A percentile compares a stretch with the other conserved stretches of the same genome.
These are phyloP conservation scores for Leptomonas pyrrhocoris DNA, from an alignment of 208 protist species.

Conservation along the genomic window DNA sequence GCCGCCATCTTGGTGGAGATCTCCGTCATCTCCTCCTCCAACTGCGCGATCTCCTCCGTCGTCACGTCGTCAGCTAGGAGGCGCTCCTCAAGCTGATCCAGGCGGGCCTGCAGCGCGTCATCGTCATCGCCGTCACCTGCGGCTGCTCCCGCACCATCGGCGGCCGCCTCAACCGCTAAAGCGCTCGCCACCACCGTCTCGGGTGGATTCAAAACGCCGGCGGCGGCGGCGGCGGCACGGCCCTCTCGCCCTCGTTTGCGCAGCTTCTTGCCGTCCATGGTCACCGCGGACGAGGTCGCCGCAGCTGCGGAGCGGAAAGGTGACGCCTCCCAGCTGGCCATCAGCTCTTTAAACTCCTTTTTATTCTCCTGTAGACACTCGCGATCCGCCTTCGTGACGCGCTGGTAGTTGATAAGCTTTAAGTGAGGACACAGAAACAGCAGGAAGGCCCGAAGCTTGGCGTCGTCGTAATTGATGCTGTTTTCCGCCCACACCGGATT, in stretches of 20 bases:
- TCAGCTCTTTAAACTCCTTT: constrained; percentile 53
- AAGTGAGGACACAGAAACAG: constrained; percentile 81
- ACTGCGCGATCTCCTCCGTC: constrained; percentile 66
- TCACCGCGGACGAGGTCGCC: background rate
- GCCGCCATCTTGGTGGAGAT: constrained; percentile 48
- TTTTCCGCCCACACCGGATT: constrained; percentile 74
- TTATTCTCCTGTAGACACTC: constrained; percentile 26
- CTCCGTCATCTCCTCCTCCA: constrained; percentile 83
- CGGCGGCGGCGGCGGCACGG: constrained; percentile 37
- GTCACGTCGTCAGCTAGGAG: constrained; percentile 76
- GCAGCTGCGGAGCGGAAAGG: background rate
- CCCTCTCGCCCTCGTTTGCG: constrained; percentile 82
- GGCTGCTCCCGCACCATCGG: background rate
- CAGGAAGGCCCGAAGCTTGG: constrained; percentile 76
- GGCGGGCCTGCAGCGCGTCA: constrained; percentile 47
- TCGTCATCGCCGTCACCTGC: constrained; percentile 21
- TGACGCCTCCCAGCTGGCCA: constrained; percentile 34
- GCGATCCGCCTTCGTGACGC: constrained; percentile 69
- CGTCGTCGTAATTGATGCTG: constrained; percentile 35
- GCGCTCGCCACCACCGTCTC: background rate
- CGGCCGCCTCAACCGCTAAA: background rate
- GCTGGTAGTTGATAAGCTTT: constrained; percentile 85
- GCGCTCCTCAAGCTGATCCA: constrained; percentile 70
- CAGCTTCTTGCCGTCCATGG: constrained; percentile 48
- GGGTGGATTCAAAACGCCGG: background rate